Percentiles rank a stretch among this genome's conserved stretches.
phyloP scores from a whole-genome alignment of 2,329 filamentous ascomycete genomes.

The Fusarium sp. region DNA sequence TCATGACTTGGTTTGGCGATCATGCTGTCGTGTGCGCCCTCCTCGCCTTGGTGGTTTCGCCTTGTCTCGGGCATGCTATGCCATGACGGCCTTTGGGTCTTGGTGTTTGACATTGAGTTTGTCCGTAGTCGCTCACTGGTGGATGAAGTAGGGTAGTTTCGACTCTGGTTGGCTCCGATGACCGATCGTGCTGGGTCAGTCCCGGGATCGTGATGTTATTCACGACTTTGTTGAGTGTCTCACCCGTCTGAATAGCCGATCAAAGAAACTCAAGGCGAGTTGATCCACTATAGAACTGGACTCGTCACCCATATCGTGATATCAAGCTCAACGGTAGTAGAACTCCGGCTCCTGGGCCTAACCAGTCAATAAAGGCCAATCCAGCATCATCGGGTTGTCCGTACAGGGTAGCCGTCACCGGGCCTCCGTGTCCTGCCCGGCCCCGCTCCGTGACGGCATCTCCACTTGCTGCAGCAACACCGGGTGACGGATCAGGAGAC shows the following conservation, averaged over 20 bases:
- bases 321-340: background rate
- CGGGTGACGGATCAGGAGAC: slow-evolving; percentile 39
- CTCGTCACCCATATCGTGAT: background rate
- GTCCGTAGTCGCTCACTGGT: slow-evolving; percentile 1
- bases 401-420: slow-evolving; percentile 34
- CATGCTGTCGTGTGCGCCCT: background rate
- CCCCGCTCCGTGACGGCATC: slow-evolving; percentile 35
- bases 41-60: slow-evolving; percentile 22
- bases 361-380: background rate
- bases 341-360: background rate
- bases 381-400: background rate
- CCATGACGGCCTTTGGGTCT: background rate
- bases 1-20: background rate
- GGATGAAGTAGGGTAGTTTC: background rate
- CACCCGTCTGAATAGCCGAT: background rate
- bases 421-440: slow-evolving; percentile 31
- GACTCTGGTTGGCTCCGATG: background rate
- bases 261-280: background rate
- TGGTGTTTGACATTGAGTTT: slow-evolving; percentile 3
- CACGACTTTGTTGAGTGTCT: background rate
- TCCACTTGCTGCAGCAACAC: slow-evolving; percentile 20
- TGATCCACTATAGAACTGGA: background rate
- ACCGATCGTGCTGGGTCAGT: background rate
- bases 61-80: slow-evolving; percentile 12
- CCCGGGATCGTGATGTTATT: slow-evolving; percentile 12